Evolutionary conservation across 2,329 filamentous ascomycete genomes (phyloP).

Genomic region (Aspergillus bombycis): DNA sequence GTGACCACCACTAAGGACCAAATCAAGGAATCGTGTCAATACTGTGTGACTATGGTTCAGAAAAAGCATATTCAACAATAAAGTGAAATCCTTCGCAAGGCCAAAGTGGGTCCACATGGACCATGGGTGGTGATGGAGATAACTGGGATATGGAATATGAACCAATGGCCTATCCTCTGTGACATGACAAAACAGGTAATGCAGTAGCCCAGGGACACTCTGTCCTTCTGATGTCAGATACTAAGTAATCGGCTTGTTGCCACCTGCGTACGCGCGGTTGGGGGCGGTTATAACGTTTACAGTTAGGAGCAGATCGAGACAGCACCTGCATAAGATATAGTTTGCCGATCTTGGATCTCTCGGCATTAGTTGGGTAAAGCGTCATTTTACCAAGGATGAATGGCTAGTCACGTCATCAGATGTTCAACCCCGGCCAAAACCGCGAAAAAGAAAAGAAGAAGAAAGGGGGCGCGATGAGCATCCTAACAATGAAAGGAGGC

Average conservation of each 20-base stretch:
- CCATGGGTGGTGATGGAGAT: background rate
- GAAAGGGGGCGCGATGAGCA: too few relatives aligned
- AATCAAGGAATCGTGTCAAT: background rate
- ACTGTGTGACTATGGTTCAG: background rate
- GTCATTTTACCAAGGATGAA: too few relatives aligned
- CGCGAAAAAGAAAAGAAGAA: too few relatives aligned
- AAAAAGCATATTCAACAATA: background rate
- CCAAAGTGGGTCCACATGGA: background rate
- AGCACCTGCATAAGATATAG: background rate
- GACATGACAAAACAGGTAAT: background rate
- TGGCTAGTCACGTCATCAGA: background rate
- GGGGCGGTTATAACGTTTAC: background rate
- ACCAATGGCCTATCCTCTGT: background rate
- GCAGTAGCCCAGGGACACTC: background rate
- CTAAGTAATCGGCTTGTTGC: background rate
- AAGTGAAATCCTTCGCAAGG: background rate
- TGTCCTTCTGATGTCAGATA: background rate
- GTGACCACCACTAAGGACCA: background rate
- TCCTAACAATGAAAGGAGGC: background rate
- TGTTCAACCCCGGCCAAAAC: background rate
- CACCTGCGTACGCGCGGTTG: background rate
- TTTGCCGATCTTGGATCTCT: conserved; percentile 3
- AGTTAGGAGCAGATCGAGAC: background rate
- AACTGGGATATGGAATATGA: background rate
- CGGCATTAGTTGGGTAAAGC: background rate